These are phyloP conservation scores for Naegleria fowleri DNA, from an alignment of 208 protist species.

Conservation along the genomic window DNA sequence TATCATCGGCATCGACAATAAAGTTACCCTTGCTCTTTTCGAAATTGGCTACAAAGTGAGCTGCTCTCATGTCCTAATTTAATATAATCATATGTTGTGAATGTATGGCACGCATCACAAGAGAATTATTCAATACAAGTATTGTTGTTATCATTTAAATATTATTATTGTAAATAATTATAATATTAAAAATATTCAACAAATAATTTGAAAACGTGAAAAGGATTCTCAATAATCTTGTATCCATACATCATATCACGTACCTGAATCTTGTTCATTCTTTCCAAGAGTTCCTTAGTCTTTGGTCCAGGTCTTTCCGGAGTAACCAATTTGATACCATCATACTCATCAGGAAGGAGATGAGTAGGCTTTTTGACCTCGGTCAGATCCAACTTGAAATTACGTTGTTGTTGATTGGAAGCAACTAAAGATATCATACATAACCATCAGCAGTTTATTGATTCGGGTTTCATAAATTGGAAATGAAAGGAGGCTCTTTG, in stretches of 20 bases:
- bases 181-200: not conserved
- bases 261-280: slow-evolving; percentile 42
- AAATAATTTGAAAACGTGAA: too few species aligned
- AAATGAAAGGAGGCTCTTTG: too few species aligned
- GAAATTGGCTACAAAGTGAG: slow-evolving; percentile 52
- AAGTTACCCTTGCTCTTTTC: slow-evolving; percentile 57
- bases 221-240: too few species aligned
- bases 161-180: too few species aligned
- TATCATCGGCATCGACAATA: slow-evolving; percentile 57
- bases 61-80: slow-evolving; percentile 40
- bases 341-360: not conserved
- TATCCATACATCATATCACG: too few species aligned
- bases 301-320: slow-evolving; percentile 45
- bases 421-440: too few species aligned
- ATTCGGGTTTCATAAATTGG: too few species aligned
- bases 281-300: slow-evolving; percentile 34
- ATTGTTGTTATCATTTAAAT: too few species aligned
- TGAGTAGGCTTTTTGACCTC: not conserved
- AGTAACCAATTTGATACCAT: slow-evolving; percentile 31
- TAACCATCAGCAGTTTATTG: too few species aligned
- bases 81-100: slow-evolving; percentile 34
- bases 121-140: not conserved
- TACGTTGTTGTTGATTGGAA: not conserved
- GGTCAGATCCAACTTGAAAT: not conserved
- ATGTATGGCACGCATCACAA: not conserved